These are phyloP conservation scores for Brassica cretica DNA, from an alignment of 345 rosid species.

Conservation along the genomic window DNA sequence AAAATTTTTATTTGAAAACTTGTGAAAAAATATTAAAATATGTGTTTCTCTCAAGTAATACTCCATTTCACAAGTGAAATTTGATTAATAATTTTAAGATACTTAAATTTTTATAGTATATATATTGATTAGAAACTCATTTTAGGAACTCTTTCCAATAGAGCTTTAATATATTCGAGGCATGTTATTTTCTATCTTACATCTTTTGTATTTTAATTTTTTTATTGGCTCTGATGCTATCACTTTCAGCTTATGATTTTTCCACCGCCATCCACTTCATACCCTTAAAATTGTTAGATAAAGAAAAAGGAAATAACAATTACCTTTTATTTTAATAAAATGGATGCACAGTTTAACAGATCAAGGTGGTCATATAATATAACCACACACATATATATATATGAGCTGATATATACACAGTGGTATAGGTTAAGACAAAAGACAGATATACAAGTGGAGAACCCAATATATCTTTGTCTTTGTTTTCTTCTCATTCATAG, in stretches of 20 bases:
- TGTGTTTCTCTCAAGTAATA: not conserved
- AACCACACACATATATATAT: constrained; percentile 36
- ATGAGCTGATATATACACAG: constrained; percentile 7
- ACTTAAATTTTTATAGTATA: not conserved
- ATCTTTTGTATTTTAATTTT: not conserved
- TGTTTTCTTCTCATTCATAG: constrained; percentile 26
- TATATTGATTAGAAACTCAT: not conserved
- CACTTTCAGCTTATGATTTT: constrained; percentile 38
- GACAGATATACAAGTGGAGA: constrained; percentile 40
- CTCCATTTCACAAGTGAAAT: not conserved
- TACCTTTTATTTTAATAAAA: constrained; percentile 41
- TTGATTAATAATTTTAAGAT: not conserved
- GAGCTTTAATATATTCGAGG: constrained; percentile 6
- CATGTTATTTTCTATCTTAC: not conserved
- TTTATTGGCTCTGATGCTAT: constrained; percentile 29
- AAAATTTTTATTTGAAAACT: not conserved
- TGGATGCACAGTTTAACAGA: constrained; percentile 43
- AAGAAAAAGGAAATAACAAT: constrained; percentile 1
- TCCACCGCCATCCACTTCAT: constrained; percentile 38
- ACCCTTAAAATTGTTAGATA: constrained; percentile 24
- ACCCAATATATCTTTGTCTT: constrained; percentile 39
- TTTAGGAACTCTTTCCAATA: not conserved
- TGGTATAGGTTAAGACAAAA: constrained; percentile 27
- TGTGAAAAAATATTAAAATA: not conserved
- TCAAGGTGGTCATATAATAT: constrained; percentile 45